Evolutionary conservation across 1,284 basidiomycete genomes (phyloP).

Genomic region (Ustilago cynodontis): DNA sequence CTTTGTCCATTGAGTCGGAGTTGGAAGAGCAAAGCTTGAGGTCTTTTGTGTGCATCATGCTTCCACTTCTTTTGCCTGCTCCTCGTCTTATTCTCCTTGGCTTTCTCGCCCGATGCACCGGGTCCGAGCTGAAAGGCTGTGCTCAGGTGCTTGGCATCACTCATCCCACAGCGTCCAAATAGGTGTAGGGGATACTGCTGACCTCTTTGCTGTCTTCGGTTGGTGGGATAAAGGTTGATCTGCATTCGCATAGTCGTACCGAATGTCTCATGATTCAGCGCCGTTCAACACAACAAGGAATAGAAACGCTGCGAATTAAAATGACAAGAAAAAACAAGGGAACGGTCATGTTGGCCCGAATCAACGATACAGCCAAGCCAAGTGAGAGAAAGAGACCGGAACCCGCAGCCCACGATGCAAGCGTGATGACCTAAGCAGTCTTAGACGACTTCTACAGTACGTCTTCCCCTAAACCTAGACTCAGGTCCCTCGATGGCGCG

Average conservation of each 20-base stretch:
- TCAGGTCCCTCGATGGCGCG: too few species aligned
- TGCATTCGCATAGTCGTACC: neutral
- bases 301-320: too few species aligned
- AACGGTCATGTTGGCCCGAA: neutral
- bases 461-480: too few species aligned
- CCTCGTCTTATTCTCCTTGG: too few species aligned
- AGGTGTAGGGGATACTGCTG: too few species aligned
- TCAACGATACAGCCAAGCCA: neutral
- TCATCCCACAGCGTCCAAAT: neutral
- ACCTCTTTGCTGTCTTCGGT: neutral
- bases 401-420: conserved; percentile 1
- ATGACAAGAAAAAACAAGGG: neutral
- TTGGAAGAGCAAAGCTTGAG: conserved; percentile 2
- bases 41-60: neutral
- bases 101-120: neutral
- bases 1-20: neutral
- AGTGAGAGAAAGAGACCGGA: neutral
- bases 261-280: neutral
- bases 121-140: neutral
- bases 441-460: too few species aligned
- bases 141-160: neutral
- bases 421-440: conserved; percentile 15
- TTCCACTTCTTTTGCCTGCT: neutral
- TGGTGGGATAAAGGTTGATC: neutral
- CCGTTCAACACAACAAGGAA: neutral